A percentile compares a stretch with the other conserved stretches of the same genome.
Conservation (phyloP, 768 basidiomycete genomes). For the Suillus sp. region DNA sequence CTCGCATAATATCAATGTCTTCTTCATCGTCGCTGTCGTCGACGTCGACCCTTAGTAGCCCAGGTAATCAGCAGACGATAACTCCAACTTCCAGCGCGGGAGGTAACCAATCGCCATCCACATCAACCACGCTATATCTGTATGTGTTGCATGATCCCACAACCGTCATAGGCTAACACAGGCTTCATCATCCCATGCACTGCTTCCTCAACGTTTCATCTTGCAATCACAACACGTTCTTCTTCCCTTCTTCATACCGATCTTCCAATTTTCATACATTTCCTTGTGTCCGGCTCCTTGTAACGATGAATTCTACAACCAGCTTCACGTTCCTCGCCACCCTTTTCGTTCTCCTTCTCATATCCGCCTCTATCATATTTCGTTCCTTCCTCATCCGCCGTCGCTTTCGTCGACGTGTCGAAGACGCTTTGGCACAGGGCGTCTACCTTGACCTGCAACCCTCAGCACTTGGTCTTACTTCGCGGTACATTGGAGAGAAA, state of each 20-base stretch:
- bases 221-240: background rate
- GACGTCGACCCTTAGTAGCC: background rate
- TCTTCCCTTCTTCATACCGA: background rate
- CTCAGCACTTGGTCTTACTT: constrained; percentile 23
- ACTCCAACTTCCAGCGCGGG: background rate
- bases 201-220: constrained; percentile 1
- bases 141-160: constrained; percentile 27
- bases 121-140: constrained; percentile 33
- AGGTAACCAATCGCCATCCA: constrained; percentile 8
- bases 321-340: constrained; percentile 77
- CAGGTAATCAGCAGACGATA: background rate
- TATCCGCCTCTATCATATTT: constrained; percentile 64
- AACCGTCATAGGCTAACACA: constrained; percentile 12
- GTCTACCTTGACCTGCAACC: constrained; percentile 42
- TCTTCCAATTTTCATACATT: background rate
- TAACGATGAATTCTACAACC: constrained; percentile 18
- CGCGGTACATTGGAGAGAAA: constrained; percentile 46
- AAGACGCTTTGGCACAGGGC: constrained; percentile 56
- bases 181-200: constrained; percentile 7
- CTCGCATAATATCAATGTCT: constrained; percentile 9
- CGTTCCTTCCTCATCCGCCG: constrained; percentile 64
- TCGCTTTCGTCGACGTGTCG: constrained; percentile 54
- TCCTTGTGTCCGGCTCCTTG: background rate
- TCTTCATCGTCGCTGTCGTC: constrained; percentile 14
- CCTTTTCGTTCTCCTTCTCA: constrained; percentile 63